These are phyloP conservation scores for Myriosclerotinia scirpicola DNA, from an alignment of 2,329 filamentous ascomycete species.

Conservation along the genomic window DNA sequence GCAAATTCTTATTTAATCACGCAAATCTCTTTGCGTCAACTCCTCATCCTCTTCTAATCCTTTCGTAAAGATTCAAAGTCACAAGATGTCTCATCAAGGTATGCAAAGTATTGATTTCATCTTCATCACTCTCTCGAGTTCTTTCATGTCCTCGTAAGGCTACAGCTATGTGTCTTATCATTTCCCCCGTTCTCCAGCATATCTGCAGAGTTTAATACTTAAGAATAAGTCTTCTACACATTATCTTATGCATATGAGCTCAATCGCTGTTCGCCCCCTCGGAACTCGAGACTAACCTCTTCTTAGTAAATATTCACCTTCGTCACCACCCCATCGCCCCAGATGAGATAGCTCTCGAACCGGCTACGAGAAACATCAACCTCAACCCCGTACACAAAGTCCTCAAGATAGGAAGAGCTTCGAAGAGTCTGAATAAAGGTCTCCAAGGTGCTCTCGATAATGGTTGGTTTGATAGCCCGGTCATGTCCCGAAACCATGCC, in stretches of 20 bases:
- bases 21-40: too few relatives aligned
- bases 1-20: background rate
- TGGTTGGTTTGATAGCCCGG: conserved; percentile 67
- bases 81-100: conserved; percentile 22
- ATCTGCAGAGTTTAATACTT: background rate
- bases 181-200: background rate
- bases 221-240: background rate
- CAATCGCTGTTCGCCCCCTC: background rate
- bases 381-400: conserved; percentile 29
- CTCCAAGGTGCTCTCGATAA: conserved; percentile 52
- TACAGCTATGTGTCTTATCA: conserved; percentile 4
- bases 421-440: conserved; percentile 48
- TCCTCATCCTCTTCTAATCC: background rate
- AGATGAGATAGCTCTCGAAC: background rate
- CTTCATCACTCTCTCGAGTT: background rate
- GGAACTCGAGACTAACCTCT: conserved; percentile 21
- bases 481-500: conserved; percentile 71
- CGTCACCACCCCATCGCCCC: background rate
- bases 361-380: conserved; percentile 30
- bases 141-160: conserved; percentile 1
- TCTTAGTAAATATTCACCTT: conserved; percentile 29
- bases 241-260: conserved; percentile 8
- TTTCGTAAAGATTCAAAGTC: background rate
- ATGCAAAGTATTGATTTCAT: conserved; percentile 10
- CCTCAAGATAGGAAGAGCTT: conserved; percentile 47